Base-by-base conservation (phyloP, 768 basidiomycete species). In the Hygrophoropsis aurantiaca region DNA sequence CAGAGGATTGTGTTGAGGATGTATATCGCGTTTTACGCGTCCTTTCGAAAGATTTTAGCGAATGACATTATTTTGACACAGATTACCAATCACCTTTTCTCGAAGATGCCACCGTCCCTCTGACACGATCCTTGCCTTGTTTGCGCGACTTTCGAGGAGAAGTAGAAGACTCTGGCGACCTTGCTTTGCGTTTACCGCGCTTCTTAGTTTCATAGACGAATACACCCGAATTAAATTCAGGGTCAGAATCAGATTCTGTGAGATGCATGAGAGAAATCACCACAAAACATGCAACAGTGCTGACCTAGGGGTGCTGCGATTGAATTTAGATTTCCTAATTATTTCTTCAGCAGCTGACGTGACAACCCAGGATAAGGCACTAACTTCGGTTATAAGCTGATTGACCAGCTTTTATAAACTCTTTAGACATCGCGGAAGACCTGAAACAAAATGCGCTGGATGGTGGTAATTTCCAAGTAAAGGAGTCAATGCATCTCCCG, bases 1-100 rank as follows among this genome's bases (percentile, higher is more conserved):
- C 3, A 82, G 61, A 1, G 78, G 77, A 53, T 81, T 81, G 19
- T 55, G 46, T 5, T 16, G 34, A 39, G 44, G 51, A 10, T 46
- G 41, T 11, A 20, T 56, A 34, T 18, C 18, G 5, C 19, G 19
- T 19, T 27, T 48, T 13, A 16, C 37, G 24, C 20, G 30, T 55
- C 38, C 41, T 54, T 56, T 21, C 21, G 27, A 23, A 32, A 19
- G 25, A 11, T 9, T 16, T 20, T 27, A 39, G 13, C 27, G 13
- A 6, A 13, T 6, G 27, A n/a, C n/a, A n/a, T n/a, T n/a, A n/a
- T n/a, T n/a, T 39, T 16, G 39, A 25, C 23, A 7, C 21, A 50
- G 10, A 32, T 18, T 20, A 15, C 11, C 9, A 48, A 54, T 49
- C 42, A 61, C 66, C 9, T 16, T 46, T 40, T 20, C 24, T 30